Evolutionary conservation across 1,284 basidiomycete species (phyloP).

Genomic region (Nidula niveotomentosa): DNA sequence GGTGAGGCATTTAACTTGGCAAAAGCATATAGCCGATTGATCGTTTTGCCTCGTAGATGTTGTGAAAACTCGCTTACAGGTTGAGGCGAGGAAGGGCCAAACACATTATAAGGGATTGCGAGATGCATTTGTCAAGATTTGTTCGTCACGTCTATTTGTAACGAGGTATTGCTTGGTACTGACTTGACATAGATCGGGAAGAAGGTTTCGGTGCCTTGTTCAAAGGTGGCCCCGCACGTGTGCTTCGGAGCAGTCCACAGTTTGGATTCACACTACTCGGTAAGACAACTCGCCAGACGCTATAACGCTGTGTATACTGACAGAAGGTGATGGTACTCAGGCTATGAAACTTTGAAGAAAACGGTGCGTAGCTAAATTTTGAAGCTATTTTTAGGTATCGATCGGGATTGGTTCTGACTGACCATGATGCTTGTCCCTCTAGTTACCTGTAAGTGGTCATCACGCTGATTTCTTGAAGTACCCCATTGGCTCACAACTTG

Average conservation of each 20-base stretch:
- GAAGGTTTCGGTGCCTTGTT: slow-evolving; percentile 90
- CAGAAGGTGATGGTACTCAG: slow-evolving; percentile 14
- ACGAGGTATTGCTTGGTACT: slow-evolving; percentile 9
- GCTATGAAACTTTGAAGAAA: slow-evolving; percentile 40
- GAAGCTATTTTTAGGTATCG: no score
- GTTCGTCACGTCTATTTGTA: slow-evolving; percentile 37
- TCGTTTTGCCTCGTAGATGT: slow-evolving; percentile 66
- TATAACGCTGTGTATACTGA: no score
- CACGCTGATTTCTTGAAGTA: neutral
- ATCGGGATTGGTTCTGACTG: neutral
- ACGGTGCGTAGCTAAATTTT: slow-evolving; percentile 34
- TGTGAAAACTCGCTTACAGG: slow-evolving; percentile 97
- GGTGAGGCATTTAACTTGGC: slow-evolving; percentile 41
- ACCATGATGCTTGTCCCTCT: slow-evolving; percentile 3
- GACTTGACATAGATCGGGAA: slow-evolving; percentile 60
- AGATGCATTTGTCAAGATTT: slow-evolving; percentile 92
- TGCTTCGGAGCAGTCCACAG: slow-evolving; percentile 85
- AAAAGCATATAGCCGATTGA: neutral
- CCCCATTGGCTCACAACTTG: slow-evolving; percentile 14
- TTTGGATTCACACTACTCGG: slow-evolving; percentile 93
- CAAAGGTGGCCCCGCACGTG: slow-evolving; percentile 93
- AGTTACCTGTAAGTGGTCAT: slow-evolving; percentile 66
- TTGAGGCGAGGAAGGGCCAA: slow-evolving; percentile 93
- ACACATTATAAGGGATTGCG: slow-evolving; percentile 89
- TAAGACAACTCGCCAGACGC: slow-evolving; percentile 11